A percentile compares a stretch with the other conserved stretches of the same genome.
These are phyloP conservation scores for Phialophora macrospora DNA, from an alignment of 2,329 filamentous ascomycete species.

Conservation along the genomic window DNA sequence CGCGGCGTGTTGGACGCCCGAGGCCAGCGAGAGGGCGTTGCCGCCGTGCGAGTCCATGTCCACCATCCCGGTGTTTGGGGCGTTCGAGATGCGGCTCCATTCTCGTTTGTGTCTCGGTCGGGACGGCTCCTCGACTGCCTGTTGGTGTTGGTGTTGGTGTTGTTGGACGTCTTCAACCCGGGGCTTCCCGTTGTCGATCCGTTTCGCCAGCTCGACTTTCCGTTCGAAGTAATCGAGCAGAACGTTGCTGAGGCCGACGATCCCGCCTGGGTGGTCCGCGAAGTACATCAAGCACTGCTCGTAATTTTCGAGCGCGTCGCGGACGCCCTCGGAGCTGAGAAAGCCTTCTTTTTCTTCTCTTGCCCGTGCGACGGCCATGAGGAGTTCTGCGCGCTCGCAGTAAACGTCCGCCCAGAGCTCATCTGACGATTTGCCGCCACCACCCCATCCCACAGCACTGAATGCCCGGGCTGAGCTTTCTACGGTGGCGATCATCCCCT, in stretches of 20 bases:
- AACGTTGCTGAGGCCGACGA: slow-evolving; percentile 80
- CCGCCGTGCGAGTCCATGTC: slow-evolving; percentile 17
- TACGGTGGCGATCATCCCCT: slow-evolving; percentile 68
- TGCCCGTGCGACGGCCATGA: slow-evolving; percentile 60
- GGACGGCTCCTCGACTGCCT: slow-evolving; percentile 15
- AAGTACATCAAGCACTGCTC: slow-evolving; percentile 81
- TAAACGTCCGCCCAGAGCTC: slow-evolving; percentile 84
- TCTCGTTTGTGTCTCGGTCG: slow-evolving; percentile 26
- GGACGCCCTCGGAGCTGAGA: slow-evolving; percentile 49
- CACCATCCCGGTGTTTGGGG: slow-evolving; percentile 9
- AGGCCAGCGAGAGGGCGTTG: neutral
- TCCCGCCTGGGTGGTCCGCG: slow-evolving; percentile 78
- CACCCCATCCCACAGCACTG: slow-evolving; percentile 70
- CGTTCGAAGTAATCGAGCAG: slow-evolving; percentile 80
- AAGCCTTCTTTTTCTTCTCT: slow-evolving; percentile 34
- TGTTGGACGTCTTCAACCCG: slow-evolving; percentile 16
- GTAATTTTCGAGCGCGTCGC: slow-evolving; percentile 75
- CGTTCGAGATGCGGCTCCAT: slow-evolving; percentile 24
- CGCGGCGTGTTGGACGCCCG: neutral
- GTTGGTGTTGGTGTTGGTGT: neutral
- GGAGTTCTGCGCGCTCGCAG: slow-evolving; percentile 74
- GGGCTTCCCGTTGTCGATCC: slow-evolving; percentile 39
- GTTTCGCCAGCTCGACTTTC: slow-evolving; percentile 46
- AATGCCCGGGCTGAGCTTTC: slow-evolving; percentile 67
- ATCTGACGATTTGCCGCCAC: slow-evolving; percentile 77